Evolutionary conservation across 129 eudicot genomes (phyloP), one percentile per base, ranked within the genome.

Genomic region (Solidago caesia): DNA sequence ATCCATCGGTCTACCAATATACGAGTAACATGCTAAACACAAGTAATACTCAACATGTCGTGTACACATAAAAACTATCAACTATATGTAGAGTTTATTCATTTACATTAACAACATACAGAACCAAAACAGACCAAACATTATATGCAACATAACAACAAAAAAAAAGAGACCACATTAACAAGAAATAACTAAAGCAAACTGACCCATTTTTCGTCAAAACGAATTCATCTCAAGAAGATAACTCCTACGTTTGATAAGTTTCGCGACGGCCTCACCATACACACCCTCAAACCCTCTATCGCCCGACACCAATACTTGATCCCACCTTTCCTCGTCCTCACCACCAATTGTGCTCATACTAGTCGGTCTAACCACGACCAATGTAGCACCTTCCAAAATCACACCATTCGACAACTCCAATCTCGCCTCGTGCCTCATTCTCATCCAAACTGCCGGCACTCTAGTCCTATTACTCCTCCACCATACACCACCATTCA

Each of bases 381-480:
- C 91, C 46, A 87, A 67, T 2, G 88, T 87, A 2, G 91, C 92
- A 39, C 92, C 92, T 73, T 84, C 89, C 87, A 87, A 76, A 26
- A 39, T 60, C n/a, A 77, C 72, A 12, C 92, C 91, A 41, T 82
- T 77, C 0, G 88, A 81, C 5, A 87, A 71, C 74, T 87, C 88
- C 66, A 87, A 21, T 52, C 49, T 65, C 11, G 87, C 74, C 63
- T 82, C 89, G 39, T 87, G 92, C 65, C 85, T 74, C 92, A 87
- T 87, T 73, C 89, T 84, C 89, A 87, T 87, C 79, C 89, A 60
- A 26, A 87, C 92, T 4, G 92, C 87, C n/a, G 92, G 92, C 58
- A 87, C 92, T 45, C 82, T 71, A 1, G 89, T 87, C 43, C 92
- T 61, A 12, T 84, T 84, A 67, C 75, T 82, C 77, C 82, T 70